Evolutionary conservation across 23 red algal species (phyloP).

Genomic region (Gracilariopsis chorda): DNA sequence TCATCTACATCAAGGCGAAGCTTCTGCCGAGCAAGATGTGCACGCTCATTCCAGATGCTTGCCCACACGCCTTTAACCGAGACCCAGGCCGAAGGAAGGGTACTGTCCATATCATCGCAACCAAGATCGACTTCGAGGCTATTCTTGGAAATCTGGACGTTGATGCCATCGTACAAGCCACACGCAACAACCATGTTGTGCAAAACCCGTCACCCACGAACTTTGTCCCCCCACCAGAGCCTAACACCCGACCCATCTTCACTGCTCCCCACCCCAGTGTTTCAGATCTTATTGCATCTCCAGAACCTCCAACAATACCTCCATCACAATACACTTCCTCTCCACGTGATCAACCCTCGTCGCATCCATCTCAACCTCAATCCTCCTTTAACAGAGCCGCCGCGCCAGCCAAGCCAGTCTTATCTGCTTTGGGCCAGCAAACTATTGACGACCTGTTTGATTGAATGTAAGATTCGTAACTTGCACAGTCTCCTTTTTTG

Average conservation of each 20-base stretch:
- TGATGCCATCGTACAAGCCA: conserved; percentile 45
- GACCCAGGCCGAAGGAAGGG: conserved; percentile 68
- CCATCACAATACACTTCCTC: neutral
- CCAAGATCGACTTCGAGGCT: neutral
- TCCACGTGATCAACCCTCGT: neutral
- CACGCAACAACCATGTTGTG: neutral
- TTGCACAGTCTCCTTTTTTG: neutral
- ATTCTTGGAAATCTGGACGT: conserved; percentile 28
- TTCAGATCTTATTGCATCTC: too few relatives aligned
- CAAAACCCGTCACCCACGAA: neutral
- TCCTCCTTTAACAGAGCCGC: neutral
- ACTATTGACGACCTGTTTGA: neutral
- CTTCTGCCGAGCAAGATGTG: conserved; percentile 84
- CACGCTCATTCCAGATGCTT: conserved; percentile 93
- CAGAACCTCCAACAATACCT: neutral
- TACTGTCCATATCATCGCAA: conserved; percentile 43
- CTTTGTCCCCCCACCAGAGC: neutral
- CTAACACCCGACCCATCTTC: neutral
- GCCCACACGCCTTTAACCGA: conserved; percentile 90
- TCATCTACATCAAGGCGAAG: conserved; percentile 67
- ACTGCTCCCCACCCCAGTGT: neutral
- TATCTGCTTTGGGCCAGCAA: neutral
- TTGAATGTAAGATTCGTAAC: neutral
- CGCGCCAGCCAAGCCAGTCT: neutral
- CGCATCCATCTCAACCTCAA: neutral